Conservation (phyloP, 2,329 filamentous ascomycete species). For the Microsporum audouinii region DNA sequence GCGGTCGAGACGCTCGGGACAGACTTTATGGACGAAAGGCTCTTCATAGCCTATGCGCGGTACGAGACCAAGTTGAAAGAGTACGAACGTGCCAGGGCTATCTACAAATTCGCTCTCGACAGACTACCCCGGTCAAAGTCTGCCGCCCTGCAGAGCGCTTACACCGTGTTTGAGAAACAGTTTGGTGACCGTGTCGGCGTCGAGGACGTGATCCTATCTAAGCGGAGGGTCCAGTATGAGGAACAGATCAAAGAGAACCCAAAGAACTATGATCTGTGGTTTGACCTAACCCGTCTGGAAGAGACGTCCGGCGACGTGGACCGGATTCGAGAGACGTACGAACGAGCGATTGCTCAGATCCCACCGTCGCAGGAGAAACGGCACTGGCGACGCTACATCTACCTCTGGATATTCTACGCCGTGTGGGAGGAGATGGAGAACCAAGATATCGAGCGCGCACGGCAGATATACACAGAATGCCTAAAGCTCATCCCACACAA, state of each 20-base stretch:
- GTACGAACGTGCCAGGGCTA: slow-evolving; percentile 81
- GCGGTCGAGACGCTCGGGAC: slow-evolving; percentile 85
- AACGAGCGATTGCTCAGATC: slow-evolving; percentile 87
- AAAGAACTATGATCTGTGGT: slow-evolving; percentile 95
- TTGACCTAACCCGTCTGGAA: slow-evolving; percentile 85
- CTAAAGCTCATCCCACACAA: slow-evolving; percentile 84
- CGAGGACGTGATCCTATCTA: slow-evolving; percentile 90
- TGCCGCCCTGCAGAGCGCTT: slow-evolving; percentile 75
- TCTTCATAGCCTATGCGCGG: slow-evolving; percentile 91
- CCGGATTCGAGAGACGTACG: slow-evolving; percentile 82
- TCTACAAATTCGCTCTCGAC: slow-evolving; percentile 94
- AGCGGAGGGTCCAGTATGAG: slow-evolving; percentile 85
- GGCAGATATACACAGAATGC: slow-evolving; percentile 84
- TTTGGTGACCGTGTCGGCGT: slow-evolving; percentile 88
- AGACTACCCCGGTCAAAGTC: slow-evolving; percentile 81
- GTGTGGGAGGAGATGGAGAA: slow-evolving; percentile 86
- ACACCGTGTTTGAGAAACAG: slow-evolving; percentile 97
- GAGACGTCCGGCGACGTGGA: slow-evolving; percentile 74
- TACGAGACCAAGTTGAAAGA: slow-evolving; percentile 94
- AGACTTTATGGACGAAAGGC: slow-evolving; percentile 88
- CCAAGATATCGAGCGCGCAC: slow-evolving; percentile 63
- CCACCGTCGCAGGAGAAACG: slow-evolving; percentile 93
- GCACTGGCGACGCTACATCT: slow-evolving; percentile 95
- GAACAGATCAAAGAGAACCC: slow-evolving; percentile 87
- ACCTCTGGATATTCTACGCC: slow-evolving; percentile 95